phyloP scores from a whole-genome alignment of 176 grass and related monocot genomes.

The Themeda triandra region DNA sequence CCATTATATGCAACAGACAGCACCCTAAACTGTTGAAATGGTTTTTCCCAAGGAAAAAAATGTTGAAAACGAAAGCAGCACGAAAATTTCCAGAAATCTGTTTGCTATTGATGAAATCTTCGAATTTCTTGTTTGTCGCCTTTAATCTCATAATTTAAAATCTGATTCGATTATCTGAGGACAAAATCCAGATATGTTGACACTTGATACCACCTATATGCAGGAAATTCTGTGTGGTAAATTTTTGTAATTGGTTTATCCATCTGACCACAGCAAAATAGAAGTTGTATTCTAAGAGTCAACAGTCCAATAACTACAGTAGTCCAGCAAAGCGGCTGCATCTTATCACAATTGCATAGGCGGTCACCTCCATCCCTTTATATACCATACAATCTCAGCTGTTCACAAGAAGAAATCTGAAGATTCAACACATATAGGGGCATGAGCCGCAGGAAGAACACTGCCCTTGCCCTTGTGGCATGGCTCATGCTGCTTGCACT shows the following conservation, averaged over 20 bases:
- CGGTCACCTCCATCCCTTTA: not conserved
- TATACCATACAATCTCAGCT: not conserved
- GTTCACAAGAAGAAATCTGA: not conserved
- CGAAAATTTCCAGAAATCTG: not conserved
- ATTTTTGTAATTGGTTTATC: not conserved
- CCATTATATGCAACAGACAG: too few species aligned
- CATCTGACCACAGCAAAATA: not conserved
- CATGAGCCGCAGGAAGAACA: slow-evolving; percentile 38
- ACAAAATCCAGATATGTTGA: not conserved
- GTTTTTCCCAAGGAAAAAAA: too few species aligned
- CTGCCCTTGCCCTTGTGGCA: slow-evolving; percentile 11
- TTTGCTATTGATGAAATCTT: not conserved
- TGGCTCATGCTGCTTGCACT: slow-evolving; percentile 44
- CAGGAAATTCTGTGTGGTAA: not conserved
- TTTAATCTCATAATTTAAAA: not conserved
- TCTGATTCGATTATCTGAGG: not conserved
- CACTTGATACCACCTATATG: too few species aligned
- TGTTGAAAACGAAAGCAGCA: too few species aligned
- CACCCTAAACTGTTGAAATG: too few species aligned
- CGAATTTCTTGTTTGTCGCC: not conserved
- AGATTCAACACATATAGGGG: too few species aligned
- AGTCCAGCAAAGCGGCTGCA: slow-evolving; percentile 37
- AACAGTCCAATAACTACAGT: too few species aligned
- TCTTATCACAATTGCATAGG: not conserved
- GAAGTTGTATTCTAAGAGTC: not conserved